phyloP scores from a whole-genome alignment of 2,329 filamentous ascomycete species.

The Lachnellula suecica region DNA sequence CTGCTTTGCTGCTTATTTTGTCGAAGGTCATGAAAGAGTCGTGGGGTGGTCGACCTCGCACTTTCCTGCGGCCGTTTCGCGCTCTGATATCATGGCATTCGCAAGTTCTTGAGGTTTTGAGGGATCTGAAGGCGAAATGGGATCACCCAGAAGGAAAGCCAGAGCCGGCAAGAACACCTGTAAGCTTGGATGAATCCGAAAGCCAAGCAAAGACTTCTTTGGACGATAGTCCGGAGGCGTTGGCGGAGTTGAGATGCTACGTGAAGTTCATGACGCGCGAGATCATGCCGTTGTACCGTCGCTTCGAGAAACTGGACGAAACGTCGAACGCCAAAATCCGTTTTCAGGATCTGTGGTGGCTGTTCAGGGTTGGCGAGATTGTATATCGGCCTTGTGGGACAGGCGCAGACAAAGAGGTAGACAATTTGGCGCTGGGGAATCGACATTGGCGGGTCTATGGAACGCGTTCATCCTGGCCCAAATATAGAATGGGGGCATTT shows the following conservation, averaged over 20 bases:
- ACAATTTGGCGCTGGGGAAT: not conserved
- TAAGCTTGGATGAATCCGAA: not conserved
- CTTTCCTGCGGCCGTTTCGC: conserved; percentile 20
- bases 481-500: not conserved
- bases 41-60: conserved; percentile 14
- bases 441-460: not conserved
- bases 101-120: conserved; percentile 8
- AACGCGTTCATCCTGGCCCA: not conserved
- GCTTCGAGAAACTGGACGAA: not conserved
- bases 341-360: conserved; percentile 14
- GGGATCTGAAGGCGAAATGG: conserved; percentile 9
- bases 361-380: conserved; percentile 11
- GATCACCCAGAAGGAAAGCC: not conserved
- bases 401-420: not conserved
- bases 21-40: conserved; percentile 3
- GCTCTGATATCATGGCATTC: conserved; percentile 15
- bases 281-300: not conserved
- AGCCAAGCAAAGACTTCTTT: not conserved
- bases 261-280: conserved; percentile 8
- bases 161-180: not conserved
- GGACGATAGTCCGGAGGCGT: not conserved
- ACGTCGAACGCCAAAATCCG: not conserved
- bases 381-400: not conserved
- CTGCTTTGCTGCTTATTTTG: conserved; percentile 14
- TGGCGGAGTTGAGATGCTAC: not conserved